Conservation (phyloP, 495 filamentous ascomycete species). For the Xylaria curta region DNA sequence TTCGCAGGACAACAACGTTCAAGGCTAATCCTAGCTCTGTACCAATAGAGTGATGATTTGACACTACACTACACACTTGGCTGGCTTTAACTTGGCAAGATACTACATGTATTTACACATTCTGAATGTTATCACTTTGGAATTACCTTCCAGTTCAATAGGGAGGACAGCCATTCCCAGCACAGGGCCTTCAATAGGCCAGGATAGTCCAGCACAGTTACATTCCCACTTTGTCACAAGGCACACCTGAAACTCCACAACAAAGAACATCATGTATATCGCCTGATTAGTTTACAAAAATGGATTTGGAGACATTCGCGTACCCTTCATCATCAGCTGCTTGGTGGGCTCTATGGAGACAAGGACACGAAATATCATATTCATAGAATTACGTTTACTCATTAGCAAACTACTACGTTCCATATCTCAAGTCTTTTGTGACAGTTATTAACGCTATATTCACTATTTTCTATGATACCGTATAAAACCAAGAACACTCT, state of each 20-base stretch:
- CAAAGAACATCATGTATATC: not conserved
- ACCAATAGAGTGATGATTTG: not conserved
- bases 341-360: not conserved
- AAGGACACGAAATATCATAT: not conserved
- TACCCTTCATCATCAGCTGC: not conserved
- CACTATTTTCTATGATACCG: not conserved
- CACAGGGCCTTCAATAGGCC: not conserved
- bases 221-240: slow-evolving; percentile 11
- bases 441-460: not conserved
- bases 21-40: slow-evolving; percentile 6
- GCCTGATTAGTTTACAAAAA: not conserved
- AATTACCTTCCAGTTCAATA: not conserved
- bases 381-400: not conserved
- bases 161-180: not conserved
- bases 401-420: not conserved
- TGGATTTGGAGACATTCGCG: not conserved
- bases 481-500: not conserved
- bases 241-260: not conserved
- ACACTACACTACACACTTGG: not conserved
- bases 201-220: not conserved
- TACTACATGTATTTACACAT: not conserved
- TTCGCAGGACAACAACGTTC: not conserved
- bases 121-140: not conserved
- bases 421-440: not conserved
- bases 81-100: slow-evolving; percentile 1